These are phyloP conservation scores for Hansfordia pulvinata DNA, from an alignment of 2,329 filamentous ascomycete genomes.

Conservation along the genomic window DNA sequence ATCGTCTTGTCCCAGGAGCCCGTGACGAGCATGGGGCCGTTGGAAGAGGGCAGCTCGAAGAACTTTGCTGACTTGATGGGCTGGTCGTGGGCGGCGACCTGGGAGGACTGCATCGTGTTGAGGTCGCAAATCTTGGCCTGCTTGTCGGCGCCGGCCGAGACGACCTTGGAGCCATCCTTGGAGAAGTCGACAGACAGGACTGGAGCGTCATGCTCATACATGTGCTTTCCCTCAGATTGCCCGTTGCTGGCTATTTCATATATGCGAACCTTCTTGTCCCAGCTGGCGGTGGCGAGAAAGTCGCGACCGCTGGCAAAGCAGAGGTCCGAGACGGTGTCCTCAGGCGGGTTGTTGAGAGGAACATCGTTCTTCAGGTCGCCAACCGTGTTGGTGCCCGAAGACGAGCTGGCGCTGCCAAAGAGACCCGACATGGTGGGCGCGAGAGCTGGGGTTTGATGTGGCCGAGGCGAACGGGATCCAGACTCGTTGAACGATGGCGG, in stretches of 20 bases:
- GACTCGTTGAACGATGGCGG: too few relatives aligned
- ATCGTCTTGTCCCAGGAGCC: constrained; percentile 86
- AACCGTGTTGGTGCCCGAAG: constrained; percentile 53
- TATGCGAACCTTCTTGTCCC: constrained; percentile 96
- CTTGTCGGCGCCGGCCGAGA: constrained; percentile 83
- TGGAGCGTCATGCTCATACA: constrained; percentile 75
- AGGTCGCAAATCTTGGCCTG: constrained; percentile 81
- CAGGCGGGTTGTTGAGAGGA: constrained; percentile 61
- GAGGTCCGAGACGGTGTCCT: constrained; percentile 82
- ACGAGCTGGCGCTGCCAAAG: constrained; percentile 38
- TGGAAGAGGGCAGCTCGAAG: constrained; percentile 50
- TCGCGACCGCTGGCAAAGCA: constrained; percentile 55
- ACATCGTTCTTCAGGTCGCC: constrained; percentile 90
- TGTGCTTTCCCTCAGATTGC: constrained; percentile 70
- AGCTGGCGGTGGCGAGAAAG: constrained; percentile 80
- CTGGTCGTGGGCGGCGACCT: constrained; percentile 75
- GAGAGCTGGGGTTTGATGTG: not conserved
- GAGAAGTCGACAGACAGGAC: constrained; percentile 81
- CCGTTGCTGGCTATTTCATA: constrained; percentile 78
- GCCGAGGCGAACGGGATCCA: not conserved
- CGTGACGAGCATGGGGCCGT: constrained; percentile 74
- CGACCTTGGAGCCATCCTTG: constrained; percentile 84
- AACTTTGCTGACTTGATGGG: constrained; percentile 69
- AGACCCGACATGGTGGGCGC: constrained; percentile 48
- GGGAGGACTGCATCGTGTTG: constrained; percentile 46